Conservation (phyloP, 1,284 basidiomycete genomes). For the Mycena sp. region DNA sequence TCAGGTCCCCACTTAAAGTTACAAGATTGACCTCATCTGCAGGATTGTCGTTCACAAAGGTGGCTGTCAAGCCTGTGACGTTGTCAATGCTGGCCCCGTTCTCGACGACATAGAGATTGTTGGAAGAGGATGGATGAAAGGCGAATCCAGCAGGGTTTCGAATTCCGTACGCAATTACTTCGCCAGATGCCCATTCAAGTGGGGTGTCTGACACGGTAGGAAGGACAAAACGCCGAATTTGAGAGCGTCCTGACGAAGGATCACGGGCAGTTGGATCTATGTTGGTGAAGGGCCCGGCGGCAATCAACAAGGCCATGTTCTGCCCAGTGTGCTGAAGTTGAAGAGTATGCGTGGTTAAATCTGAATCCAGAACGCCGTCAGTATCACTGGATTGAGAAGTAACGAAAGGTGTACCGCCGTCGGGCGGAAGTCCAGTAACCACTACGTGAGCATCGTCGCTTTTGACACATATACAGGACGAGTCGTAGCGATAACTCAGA, state of each 20-base stretch:
- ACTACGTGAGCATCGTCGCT: slow-evolving; percentile 31
- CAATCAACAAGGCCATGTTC: slow-evolving; percentile 41
- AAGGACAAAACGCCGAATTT: slow-evolving; percentile 45
- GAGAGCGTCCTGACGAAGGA: slow-evolving; percentile 51
- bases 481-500: slow-evolving; percentile 43
- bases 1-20: slow-evolving; percentile 23
- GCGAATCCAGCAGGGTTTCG: slow-evolving; percentile 55
- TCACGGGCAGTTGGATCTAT: slow-evolving; percentile 53
- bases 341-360: slow-evolving; percentile 51
- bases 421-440: slow-evolving; percentile 47
- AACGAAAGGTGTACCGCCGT: slow-evolving; percentile 45
- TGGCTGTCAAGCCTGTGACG: slow-evolving; percentile 41
- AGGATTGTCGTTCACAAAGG: slow-evolving; percentile 55
- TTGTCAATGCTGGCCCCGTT: slow-evolving; percentile 54
- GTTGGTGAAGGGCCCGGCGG: slow-evolving; percentile 48
- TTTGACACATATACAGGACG: slow-evolving; percentile 36
- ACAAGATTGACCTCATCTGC: slow-evolving; percentile 50
- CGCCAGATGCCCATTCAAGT: slow-evolving; percentile 41
- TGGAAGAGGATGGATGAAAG: slow-evolving; percentile 31
- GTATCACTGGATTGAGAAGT: neutral
- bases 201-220: slow-evolving; percentile 19
- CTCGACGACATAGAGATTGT: slow-evolving; percentile 48
- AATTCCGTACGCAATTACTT: slow-evolving; percentile 52
- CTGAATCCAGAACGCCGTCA: slow-evolving; percentile 28
- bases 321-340: slow-evolving; percentile 40